phyloP scores from a whole-genome alignment of 2,329 filamentous ascomycete genomes.

The Apiospora pterosperma region DNA sequence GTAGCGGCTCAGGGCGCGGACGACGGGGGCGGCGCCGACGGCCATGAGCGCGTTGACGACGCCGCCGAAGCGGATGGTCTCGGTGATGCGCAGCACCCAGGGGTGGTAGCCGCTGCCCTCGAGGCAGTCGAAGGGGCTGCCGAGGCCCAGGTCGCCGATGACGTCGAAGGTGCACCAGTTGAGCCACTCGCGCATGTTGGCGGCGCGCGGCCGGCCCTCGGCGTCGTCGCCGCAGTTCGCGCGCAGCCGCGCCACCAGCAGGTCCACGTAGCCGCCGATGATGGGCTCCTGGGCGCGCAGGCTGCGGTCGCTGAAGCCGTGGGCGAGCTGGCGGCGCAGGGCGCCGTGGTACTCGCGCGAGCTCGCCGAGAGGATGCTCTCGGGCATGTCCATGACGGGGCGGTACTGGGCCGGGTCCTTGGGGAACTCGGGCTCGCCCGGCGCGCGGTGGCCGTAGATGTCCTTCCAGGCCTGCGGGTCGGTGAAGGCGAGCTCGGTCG shows the following conservation, averaged over 20 bases:
- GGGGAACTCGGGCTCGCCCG: conserved; percentile 24
- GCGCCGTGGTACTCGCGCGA: conserved; percentile 29
- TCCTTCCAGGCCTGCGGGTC: conserved; percentile 36
- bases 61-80: conserved; percentile 21
- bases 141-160: conserved; percentile 45
- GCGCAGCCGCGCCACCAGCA: conserved; percentile 28
- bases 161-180: conserved; percentile 40
- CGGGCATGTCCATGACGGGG: conserved; percentile 17
- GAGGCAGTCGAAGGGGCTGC: conserved; percentile 37
- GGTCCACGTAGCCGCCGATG: conserved; percentile 34
- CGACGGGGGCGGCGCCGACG: conserved; percentile 14
- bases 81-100: conserved; percentile 30
- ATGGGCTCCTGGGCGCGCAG: conserved; percentile 39
- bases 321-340: conserved; percentile 32
- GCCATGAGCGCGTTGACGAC: conserved; percentile 12
- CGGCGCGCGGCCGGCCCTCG: conserved; percentile 10
- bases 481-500: conserved; percentile 38
- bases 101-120: conserved; percentile 29
- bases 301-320: conserved; percentile 35
- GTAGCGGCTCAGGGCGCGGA: conserved; percentile 12
- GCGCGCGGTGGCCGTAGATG: conserved; percentile 34
- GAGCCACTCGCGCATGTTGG: conserved; percentile 35
- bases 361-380: conserved; percentile 25
- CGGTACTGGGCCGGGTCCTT: conserved; percentile 25
- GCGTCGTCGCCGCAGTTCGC: conserved; percentile 14